Conservation (phyloP, 768 basidiomycete genomes). For the Suillus occidentalis region DNA sequence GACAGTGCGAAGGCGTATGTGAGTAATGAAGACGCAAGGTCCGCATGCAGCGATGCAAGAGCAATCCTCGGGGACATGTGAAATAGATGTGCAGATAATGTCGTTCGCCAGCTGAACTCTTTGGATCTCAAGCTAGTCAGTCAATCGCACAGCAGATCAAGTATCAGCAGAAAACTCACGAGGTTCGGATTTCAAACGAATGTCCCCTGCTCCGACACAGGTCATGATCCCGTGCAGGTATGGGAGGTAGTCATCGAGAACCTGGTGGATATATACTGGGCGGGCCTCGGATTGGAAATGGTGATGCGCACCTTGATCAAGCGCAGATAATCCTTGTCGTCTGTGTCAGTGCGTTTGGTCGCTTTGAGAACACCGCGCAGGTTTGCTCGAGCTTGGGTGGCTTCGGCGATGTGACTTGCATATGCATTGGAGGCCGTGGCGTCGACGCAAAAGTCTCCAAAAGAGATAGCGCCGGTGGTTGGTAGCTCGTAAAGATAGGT, state of each 20-base stretch:
- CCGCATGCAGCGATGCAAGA: slow-evolving; percentile 71
- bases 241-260: slow-evolving; percentile 88
- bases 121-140: background rate
- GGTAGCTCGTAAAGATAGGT: slow-evolving; percentile 80
- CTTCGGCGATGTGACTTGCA: slow-evolving; percentile 61
- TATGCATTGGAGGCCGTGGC: slow-evolving; percentile 48
- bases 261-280: slow-evolving; percentile 40
- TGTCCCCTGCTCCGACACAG: slow-evolving; percentile 69
- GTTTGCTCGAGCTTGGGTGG: slow-evolving; percentile 79
- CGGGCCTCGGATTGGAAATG: background rate
- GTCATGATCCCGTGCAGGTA: slow-evolving; percentile 70
- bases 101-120: slow-evolving; percentile 94
- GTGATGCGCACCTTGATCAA: slow-evolving; percentile 67
- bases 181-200: slow-evolving; percentile 69
- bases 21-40: slow-evolving; percentile 78
- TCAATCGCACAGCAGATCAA: background rate
- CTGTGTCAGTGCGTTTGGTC: slow-evolving; percentile 63
- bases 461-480: slow-evolving; percentile 80
- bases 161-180: slow-evolving; percentile 47
- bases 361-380: slow-evolving; percentile 80
- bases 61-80: slow-evolving; percentile 64
- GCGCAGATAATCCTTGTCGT: slow-evolving; percentile 78
- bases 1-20: slow-evolving; percentile 84
- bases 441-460: slow-evolving; percentile 71
- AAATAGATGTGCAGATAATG: slow-evolving; percentile 72